A percentile compares a stretch with the other conserved stretches of the same genome.
Conservation (phyloP, 148 eudicot genomes). For the Cornus controversa region DNA sequence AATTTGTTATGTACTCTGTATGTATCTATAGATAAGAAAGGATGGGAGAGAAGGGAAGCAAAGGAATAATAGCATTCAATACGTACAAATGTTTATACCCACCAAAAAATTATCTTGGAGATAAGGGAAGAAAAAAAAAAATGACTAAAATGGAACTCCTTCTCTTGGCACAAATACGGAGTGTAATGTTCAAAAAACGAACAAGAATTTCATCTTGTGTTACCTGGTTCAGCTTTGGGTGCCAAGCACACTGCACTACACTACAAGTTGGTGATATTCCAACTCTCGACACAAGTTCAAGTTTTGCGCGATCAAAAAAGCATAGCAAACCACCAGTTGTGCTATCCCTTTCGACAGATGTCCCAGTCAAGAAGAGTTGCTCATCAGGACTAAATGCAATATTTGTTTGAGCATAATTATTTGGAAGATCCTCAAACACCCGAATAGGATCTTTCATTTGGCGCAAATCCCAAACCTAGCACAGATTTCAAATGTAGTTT, state of each 20-base stretch:
- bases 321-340: conserved; percentile 81
- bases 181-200: not conserved
- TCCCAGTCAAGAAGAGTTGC: conserved; percentile 84
- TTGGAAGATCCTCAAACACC: conserved; percentile 85
- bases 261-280: conserved; percentile 86
- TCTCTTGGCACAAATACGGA: not conserved
- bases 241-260: conserved; percentile 99
- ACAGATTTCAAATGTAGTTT: conserved; percentile 14
- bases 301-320: conserved; percentile 73
- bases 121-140: not conserved
- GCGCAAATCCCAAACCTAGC: conserved; percentile 95
- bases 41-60: not conserved
- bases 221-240: conserved; percentile 96
- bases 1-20: not conserved
- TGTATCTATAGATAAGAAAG: not conserved
- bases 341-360: conserved; percentile 88
- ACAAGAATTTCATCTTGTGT: conserved; percentile 5
- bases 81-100: not conserved
- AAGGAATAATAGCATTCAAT: not conserved
- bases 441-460: conserved; percentile 70
- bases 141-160: not conserved
- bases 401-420: conserved; percentile 92
- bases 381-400: conserved; percentile 85
- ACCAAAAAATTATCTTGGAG: not conserved
- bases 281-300: conserved; percentile 79